A percentile compares a stretch with the other conserved stretches of the same genome.
Conservation (phyloP, 305 asterid genomes). For the Euphrasia arctica region DNA sequence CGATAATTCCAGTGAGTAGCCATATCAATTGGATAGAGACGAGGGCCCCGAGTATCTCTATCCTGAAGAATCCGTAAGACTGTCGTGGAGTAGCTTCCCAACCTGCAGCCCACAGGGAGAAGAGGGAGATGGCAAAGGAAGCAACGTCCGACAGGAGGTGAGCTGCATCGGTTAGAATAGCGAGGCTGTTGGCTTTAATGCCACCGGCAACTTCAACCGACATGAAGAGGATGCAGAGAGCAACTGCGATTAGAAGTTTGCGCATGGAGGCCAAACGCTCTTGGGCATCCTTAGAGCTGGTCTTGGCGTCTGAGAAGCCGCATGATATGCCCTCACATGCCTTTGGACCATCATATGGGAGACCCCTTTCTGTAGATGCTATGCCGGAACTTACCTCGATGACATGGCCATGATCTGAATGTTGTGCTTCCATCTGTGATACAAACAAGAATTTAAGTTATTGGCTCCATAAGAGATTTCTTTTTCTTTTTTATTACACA, state of each 20-base stretch:
- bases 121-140: conserved; percentile 84
- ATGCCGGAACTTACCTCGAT: conserved; percentile 40
- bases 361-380: conserved; percentile 31
- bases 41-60: conserved; percentile 79
- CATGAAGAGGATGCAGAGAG: conserved; percentile 63
- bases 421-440: conserved; percentile 52
- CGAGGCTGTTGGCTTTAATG: conserved; percentile 76
- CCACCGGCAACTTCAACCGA: conserved; percentile 72
- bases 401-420: conserved; percentile 38
- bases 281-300: conserved; percentile 54
- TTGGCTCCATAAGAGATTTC: background rate
- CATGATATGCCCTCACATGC: conserved; percentile 62
- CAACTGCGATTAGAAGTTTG: conserved; percentile 59
- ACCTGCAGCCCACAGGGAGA: conserved; percentile 89
- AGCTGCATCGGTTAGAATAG: conserved; percentile 81
- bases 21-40: conserved; percentile 91
- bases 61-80: conserved; percentile 81
- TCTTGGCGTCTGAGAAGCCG: conserved; percentile 60
- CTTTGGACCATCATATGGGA: conserved; percentile 34
- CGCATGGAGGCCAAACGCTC: conserved; percentile 65
- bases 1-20: conserved; percentile 91
- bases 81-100: conserved; percentile 94
- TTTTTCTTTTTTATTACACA: background rate
- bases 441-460: background rate
- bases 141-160: conserved; percentile 85